phyloP scores from a whole-genome alignment of 257 asterid species.

The Solanum piurae region DNA sequence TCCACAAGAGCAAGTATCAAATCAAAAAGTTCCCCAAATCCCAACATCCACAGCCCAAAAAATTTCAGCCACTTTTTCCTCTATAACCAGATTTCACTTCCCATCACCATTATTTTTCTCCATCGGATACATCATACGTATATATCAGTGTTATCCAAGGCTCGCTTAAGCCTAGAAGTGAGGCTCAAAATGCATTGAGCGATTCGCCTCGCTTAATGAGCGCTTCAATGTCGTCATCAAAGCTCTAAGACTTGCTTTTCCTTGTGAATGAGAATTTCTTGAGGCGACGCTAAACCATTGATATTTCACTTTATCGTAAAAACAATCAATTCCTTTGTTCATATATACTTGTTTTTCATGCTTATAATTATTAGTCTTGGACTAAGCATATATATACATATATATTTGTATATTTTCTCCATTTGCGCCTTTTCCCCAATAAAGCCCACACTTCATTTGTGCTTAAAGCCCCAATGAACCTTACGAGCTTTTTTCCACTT shows the following conservation, averaged over 20 bases:
- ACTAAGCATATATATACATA: no score
- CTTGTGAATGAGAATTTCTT: neutral
- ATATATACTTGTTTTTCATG: neutral
- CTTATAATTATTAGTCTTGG: neutral
- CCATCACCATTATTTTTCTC: neutral
- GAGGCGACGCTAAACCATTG: neutral
- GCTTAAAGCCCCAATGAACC: neutral
- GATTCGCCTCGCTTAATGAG: neutral
- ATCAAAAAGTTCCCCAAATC: neutral
- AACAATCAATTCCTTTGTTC: neutral
- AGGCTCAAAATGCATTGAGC: neutral
- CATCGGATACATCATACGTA: neutral
- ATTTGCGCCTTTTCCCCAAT: neutral
- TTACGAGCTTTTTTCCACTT: neutral
- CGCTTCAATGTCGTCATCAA: neutral
- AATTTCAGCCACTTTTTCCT: neutral
- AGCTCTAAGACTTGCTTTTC: neutral
- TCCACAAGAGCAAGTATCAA: neutral
- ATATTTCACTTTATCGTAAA: neutral
- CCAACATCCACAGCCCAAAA: neutral
- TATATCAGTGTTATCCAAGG: neutral
- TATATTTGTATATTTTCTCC: neutral
- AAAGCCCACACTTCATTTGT: neutral
- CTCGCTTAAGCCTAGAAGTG: neutral
- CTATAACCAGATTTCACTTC: neutral